These are phyloP conservation scores for Kodamaea plutei DNA, from an alignment of 1,139 yeast species.

Conservation along the genomic window DNA sequence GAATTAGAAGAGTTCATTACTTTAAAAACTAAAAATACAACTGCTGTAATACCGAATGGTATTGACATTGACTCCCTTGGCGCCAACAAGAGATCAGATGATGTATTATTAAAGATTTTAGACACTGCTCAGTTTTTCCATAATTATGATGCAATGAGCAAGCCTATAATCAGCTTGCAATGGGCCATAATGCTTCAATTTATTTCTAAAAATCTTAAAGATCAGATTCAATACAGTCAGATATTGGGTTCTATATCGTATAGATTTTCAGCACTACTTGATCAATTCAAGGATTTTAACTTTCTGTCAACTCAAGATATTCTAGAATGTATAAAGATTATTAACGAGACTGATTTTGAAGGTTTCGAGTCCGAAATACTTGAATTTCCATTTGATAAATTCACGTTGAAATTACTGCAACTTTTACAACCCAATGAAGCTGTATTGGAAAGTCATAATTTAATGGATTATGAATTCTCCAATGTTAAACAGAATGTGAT, in stretches of 20 bases:
- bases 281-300: conserved; percentile 5
- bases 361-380: conserved; percentile 2
- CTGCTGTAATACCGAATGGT: neutral
- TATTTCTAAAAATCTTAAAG: conserved; percentile 6
- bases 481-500: conserved; percentile 2
- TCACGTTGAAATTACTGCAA: conserved; percentile 3
- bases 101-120: conserved; percentile 7
- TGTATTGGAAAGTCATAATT: conserved; percentile 1
- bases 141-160: conserved; percentile 1
- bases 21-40: conserved; percentile 3
- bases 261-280: conserved; percentile 9
- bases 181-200: conserved; percentile 12
- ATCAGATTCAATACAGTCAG: conserved; percentile 5
- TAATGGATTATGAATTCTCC: conserved; percentile 8
- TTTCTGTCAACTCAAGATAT: conserved; percentile 1
- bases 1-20: conserved; percentile 12
- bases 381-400: conserved; percentile 7
- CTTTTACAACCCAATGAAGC: conserved; percentile 3
- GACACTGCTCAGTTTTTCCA: conserved; percentile 7
- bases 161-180: conserved; percentile 7
- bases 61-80: conserved; percentile 6
- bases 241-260: conserved; percentile 10
- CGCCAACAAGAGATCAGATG: conserved; percentile 7
- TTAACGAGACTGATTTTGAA: conserved; percentile 4
- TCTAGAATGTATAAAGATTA: conserved; percentile 3